These are phyloP conservation scores for Fagopyrum homotropicum DNA, from an alignment of 148 eudicot species.

Conservation along the genomic window DNA sequence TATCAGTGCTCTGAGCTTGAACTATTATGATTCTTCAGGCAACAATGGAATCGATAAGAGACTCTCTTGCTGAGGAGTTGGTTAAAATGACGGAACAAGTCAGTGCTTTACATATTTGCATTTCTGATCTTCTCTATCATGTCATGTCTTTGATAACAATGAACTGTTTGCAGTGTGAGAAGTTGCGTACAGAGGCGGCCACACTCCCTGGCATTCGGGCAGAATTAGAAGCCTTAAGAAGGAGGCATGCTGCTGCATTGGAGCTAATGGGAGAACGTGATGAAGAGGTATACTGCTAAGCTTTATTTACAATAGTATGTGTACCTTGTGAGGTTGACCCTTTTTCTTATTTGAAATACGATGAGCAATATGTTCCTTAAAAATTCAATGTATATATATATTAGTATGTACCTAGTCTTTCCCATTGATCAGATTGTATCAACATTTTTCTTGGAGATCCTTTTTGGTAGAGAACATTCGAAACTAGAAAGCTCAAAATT, in stretches of 20 bases:
- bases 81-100: slow-evolving; percentile 96
- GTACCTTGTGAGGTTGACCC: background rate
- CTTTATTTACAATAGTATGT: background rate
- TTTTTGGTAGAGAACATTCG: background rate
- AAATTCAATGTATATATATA: too few relatives aligned
- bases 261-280: slow-evolving; percentile 99
- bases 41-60: slow-evolving; percentile 88
- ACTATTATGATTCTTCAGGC: slow-evolving; percentile 37
- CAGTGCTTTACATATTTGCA: slow-evolving; percentile 15
- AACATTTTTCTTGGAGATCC: background rate
- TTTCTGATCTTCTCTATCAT: slow-evolving; percentile 2
- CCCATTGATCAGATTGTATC: too few relatives aligned
- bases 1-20: background rate
- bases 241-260: slow-evolving; percentile 89
- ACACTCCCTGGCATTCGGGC: slow-evolving; percentile 77
- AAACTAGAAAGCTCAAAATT: background rate
- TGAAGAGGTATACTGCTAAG: slow-evolving; percentile 65
- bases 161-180: slow-evolving; percentile 64
- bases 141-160: slow-evolving; percentile 5
- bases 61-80: slow-evolving; percentile 95
- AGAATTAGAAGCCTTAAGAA: slow-evolving; percentile 80
- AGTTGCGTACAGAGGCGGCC: slow-evolving; percentile 67
- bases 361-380: too few relatives aligned
- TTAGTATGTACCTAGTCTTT: too few relatives aligned
- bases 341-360: background rate